Evolutionary conservation across 208 protist species (phyloP), one percentile per base, ranked within the genome.

Genomic region (Borovskyia barvae): DNA sequence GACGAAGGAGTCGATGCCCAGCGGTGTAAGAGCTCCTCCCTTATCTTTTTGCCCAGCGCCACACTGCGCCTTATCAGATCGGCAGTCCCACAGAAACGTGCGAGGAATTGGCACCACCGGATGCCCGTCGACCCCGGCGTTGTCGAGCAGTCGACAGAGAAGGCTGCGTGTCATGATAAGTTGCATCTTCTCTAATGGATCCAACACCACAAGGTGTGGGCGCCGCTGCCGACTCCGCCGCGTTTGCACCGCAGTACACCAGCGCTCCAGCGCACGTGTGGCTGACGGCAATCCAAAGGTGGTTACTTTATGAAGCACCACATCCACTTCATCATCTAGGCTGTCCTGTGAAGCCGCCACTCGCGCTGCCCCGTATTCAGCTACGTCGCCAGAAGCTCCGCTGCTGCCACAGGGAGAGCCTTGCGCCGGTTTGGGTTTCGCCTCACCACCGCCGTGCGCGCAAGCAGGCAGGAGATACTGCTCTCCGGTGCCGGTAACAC

Each of bases 261-360:
- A 94, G 29, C 40, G 30, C 29, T 61, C 14, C 20, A 94, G 53
- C n/a, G 82, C 81, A 0, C 26, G 46, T 6, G 62, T 67, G 14
- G 80, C 82, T 2, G 50, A 53, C 36, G 64, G 59, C 11, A 55
- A 49, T 25, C 72, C 80, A 20, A 88, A 82, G 41, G 84, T 83
- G 35, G 77, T 72, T 17, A 90, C 70, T 62, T 94, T 94, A 66
- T 94, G 87, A 5, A 94, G 53, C n/a, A 94, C 63, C 45, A 90
- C 77, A 53, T 92, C 76, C 14, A 86, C 75, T 17, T 73, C 51
- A 2, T 49, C 62, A 8, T n/a, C 37, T 5, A 57, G 30, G 12
- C 25, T 46, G 15, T 19, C 28, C 15, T 65, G 30, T 30, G 54
- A 39, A 3, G 37, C 35, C 14, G 49, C 46, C n/a, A n/a, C n/a